A percentile compares a stretch with the other conserved stretches of the same genome.
These are phyloP conservation scores for Ganoderma leucocontextum DNA, from an alignment of 1,284 basidiomycete genomes.

Conservation along the genomic window DNA sequence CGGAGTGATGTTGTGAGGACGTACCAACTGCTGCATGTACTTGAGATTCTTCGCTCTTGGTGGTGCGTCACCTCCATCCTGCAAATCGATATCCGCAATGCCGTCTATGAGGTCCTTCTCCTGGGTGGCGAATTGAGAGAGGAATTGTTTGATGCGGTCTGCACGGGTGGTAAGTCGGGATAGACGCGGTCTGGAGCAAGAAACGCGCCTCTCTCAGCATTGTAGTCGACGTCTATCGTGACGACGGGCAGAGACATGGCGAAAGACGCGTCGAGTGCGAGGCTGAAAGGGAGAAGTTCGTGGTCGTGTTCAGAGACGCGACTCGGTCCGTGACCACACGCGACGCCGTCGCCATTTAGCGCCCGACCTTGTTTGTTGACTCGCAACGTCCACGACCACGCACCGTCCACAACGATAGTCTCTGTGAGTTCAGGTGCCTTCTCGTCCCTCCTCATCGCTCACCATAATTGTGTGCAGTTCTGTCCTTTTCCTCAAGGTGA, in stretches of 20 bases:
- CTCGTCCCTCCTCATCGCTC: not conserved
- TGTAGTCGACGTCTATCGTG: slow-evolving; percentile 58
- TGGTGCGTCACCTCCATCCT: slow-evolving; percentile 57
- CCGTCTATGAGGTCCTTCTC: slow-evolving; percentile 74
- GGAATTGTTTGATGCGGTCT: slow-evolving; percentile 77
- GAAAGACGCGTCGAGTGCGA: slow-evolving; percentile 26
- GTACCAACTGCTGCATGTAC: slow-evolving; percentile 91
- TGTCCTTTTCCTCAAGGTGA: not conserved
- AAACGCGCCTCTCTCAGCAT: slow-evolving; percentile 49
- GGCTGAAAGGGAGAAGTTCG: slow-evolving; percentile 13
- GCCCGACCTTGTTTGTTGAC: slow-evolving; percentile 7
- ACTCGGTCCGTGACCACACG: slow-evolving; percentile 33
- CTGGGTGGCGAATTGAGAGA: slow-evolving; percentile 70
- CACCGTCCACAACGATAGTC: not conserved
- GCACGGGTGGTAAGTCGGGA: slow-evolving; percentile 23
- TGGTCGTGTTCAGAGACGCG: slow-evolving; percentile 8
- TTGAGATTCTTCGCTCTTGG: slow-evolving; percentile 63
- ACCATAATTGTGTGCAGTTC: not conserved
- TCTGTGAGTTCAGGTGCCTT: not conserved
- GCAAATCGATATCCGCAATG: slow-evolving; percentile 76
- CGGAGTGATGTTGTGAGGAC: slow-evolving; percentile 42
- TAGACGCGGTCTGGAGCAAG: not conserved
- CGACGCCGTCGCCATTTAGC: slow-evolving; percentile 23
- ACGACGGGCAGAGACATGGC: slow-evolving; percentile 59
- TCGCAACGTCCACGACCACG: slow-evolving; percentile 7